Evolutionary conservation across 1,139 yeast species (phyloP), one percentile per base, ranked within the genome.

Genomic region (Suhomyces kunorum): DNA sequence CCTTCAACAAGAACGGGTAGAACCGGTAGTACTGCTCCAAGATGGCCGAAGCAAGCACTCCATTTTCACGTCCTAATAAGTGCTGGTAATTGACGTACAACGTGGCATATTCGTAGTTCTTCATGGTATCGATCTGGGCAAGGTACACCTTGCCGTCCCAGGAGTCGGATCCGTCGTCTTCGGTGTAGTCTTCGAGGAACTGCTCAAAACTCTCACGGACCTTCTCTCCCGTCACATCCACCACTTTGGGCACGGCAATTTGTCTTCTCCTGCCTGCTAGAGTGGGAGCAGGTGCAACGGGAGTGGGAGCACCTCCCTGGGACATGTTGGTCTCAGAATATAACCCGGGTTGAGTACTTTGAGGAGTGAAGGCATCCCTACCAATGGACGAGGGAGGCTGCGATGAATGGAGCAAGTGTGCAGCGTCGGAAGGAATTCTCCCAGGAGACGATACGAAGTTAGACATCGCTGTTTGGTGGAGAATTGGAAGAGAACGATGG

Each of bases 11-110:
- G 56, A 83, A 92, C 2, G 98, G 98, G 47, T 85, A 68, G 66
- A 92, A 90, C 59, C 98, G 79, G 61, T 89, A 92, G 62, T 87
- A 94, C 61, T 92, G 97, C 48, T 88, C 96, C 38, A 82, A 74
- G 44, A 90, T 81, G 28, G 98, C 98, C 44, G 83, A 76, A 1
- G 97, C 96, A 51, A 94, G 71, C 14, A 88, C 90, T 39, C 96
- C 96, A 54, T 86, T 84, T 56, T 88, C 95, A 43, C 85, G 74
- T 14, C 79, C 76, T 28, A 83, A 64, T 44, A 92, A 64, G 62
- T 94, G 96, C 43, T 80, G 80, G 61, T 84, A 90, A 61, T 94
- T 96, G 26, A 92, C 81, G 54, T 87, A 90, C 25, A 94, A 69
- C 0, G 98, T 87, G 36, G 83, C 74, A 47, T 83, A 67, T 54